These are phyloP conservation scores for Pythium phragmiticola DNA, from an alignment of 352 stramenopile genomes.

Conservation along the genomic window DNA sequence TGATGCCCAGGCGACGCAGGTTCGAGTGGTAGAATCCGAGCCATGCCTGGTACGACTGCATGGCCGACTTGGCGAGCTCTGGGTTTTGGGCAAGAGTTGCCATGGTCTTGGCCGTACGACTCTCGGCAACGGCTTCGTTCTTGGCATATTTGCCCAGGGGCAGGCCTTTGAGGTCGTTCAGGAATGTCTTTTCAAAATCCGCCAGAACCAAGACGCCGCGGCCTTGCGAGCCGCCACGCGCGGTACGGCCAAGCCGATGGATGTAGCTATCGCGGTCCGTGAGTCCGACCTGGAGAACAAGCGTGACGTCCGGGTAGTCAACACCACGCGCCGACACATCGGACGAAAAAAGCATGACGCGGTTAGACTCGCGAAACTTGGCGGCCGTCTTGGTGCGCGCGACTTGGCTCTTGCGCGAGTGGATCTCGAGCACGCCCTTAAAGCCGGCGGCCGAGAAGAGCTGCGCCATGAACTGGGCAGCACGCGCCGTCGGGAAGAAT, in stretches of 20 bases:
- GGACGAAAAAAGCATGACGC: conserved; percentile 92
- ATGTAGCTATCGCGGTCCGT: conserved; percentile 93
- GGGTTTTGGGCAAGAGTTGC: conserved; percentile 35
- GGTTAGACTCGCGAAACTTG: conserved; percentile 83
- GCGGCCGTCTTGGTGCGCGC: conserved; percentile 85
- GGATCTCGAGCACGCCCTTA: conserved; percentile 91
- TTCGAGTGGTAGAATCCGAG: conserved; percentile 94
- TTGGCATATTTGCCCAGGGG: conserved; percentile 26
- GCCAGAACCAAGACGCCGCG: conserved; percentile 80
- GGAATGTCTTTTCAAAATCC: conserved; percentile 80
- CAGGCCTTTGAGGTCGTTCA: conserved; percentile 68
- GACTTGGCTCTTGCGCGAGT: conserved; percentile 93
- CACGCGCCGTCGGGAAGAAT: conserved; percentile 92
- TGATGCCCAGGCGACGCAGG: conserved; percentile 38
- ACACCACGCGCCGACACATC: conserved; percentile 94
- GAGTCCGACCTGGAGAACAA: conserved; percentile 82
- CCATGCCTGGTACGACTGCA: conserved; percentile 92
- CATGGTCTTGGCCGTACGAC: conserved; percentile 28
- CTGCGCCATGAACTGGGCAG: conserved; percentile 88
- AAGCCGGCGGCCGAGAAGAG: conserved; percentile 82
- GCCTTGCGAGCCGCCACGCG: conserved; percentile 82
- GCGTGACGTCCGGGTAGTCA: conserved; percentile 94
- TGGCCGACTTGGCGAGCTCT: conserved; percentile 69
- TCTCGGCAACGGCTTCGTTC: conserved; percentile 26
- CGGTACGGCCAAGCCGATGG: conserved; percentile 94